A percentile compares a stretch with the other conserved stretches of the same genome.
Evolutionary conservation across 768 basidiomycete genomes (phyloP).

Genomic region (Pleurotus djamor): DNA sequence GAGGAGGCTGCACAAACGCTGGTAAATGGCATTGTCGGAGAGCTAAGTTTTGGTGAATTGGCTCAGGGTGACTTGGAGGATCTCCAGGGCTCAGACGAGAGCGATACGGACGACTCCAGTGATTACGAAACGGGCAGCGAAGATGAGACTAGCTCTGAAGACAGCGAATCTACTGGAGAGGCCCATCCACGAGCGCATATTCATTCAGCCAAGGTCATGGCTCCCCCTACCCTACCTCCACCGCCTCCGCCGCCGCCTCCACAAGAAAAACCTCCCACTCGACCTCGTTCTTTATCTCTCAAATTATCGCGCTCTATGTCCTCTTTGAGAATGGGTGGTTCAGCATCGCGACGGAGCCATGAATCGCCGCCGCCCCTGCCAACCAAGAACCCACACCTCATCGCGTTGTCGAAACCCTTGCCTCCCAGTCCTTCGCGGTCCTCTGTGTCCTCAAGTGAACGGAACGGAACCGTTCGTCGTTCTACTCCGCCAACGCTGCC

Average conservation of each 20-base stretch:
- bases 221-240: slow-evolving; percentile 8
- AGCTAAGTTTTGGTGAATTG: slow-evolving; percentile 80
- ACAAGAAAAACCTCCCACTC: slow-evolving; percentile 1
- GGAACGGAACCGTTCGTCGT: background rate
- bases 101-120: slow-evolving; percentile 39
- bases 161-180: slow-evolving; percentile 17
- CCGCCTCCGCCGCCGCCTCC: no score
- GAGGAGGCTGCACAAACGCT: slow-evolving; percentile 83
- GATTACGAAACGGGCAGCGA: slow-evolving; percentile 27
- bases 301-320: slow-evolving; percentile 45
- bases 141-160: slow-evolving; percentile 26
- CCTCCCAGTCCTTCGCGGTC: slow-evolving; percentile 29
- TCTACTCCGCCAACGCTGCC: background rate
- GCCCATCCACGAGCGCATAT: background rate
- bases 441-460: slow-evolving; percentile 13
- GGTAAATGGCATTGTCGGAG: slow-evolving; percentile 77
- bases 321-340: slow-evolving; percentile 19
- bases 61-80: slow-evolving; percentile 79
- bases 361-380: slow-evolving; percentile 40
- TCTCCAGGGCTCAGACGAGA: slow-evolving; percentile 59
- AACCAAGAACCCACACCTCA: slow-evolving; percentile 20
- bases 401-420: slow-evolving; percentile 36
- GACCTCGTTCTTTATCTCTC: slow-evolving; percentile 37
- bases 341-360: slow-evolving; percentile 21
- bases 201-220: slow-evolving; percentile 12